Evolutionary conservation across 352 stramenopile genomes (phyloP).

Genomic region (Blastocystis hominis): DNA sequence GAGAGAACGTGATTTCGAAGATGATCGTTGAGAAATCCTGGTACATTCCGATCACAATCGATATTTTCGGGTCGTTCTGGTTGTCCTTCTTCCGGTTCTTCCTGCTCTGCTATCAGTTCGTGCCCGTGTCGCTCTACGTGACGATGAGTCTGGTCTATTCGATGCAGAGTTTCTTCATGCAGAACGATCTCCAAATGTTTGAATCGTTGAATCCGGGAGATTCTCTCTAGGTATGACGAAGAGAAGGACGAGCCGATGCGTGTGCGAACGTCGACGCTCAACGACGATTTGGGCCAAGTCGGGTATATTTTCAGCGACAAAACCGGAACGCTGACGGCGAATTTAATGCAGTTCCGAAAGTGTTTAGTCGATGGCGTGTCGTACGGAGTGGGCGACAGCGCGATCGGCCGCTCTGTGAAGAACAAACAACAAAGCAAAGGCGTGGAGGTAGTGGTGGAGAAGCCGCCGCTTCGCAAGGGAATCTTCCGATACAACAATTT

Average conservation of each 20-base stretch:
- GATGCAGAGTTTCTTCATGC: conserved; percentile 82
- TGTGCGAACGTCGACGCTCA: conserved; percentile 76
- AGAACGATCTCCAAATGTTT: conserved; percentile 80
- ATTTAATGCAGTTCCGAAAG: conserved; percentile 92
- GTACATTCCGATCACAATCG: conserved; percentile 64
- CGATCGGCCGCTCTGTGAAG: conserved; percentile 70
- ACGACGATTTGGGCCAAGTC: conserved; percentile 87
- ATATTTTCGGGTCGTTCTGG: background rate
- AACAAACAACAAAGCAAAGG: background rate
- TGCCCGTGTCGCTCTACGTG: conserved; percentile 91
- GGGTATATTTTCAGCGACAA: conserved; percentile 98
- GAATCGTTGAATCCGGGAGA: background rate
- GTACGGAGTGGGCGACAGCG: conserved; percentile 75
- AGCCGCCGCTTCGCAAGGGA: background rate
- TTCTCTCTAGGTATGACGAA: background rate
- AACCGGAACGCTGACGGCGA: conserved; percentile 97
- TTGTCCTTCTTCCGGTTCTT: conserved; percentile 72
- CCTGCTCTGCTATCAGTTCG: conserved; percentile 87
- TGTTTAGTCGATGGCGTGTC: conserved; percentile 78
- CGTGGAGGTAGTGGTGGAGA: background rate
- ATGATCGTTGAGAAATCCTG: conserved; percentile 62
- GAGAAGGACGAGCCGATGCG: conserved; percentile 67
- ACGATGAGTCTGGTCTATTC: conserved; percentile 89
- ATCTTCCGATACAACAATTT: conserved; percentile 15
- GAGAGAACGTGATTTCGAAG: conserved; percentile 67